A percentile compares a stretch with the other conserved stretches of the same genome.
These are phyloP conservation scores for Aureobasidium sp. DNA, from an alignment of 2,329 filamentous ascomycete genomes.

Conservation along the genomic window DNA sequence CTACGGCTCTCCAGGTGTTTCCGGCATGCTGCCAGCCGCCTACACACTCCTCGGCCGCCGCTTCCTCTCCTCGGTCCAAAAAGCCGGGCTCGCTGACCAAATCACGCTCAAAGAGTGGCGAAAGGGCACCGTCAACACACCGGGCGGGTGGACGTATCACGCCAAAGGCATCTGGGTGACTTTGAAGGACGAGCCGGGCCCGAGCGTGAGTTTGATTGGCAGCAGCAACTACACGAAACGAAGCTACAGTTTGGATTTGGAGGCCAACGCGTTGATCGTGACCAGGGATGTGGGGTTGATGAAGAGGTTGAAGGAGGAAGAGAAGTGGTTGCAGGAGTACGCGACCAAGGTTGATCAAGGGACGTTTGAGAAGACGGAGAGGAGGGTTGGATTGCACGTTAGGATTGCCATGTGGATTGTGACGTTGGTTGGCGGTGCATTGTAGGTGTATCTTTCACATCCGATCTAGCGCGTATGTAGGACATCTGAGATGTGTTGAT, in stretches of 20 bases:
- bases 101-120: slow-evolving; percentile 84
- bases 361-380: slow-evolving; percentile 73
- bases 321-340: slow-evolving; percentile 70
- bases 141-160: slow-evolving; percentile 92
- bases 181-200: slow-evolving; percentile 50
- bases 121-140: slow-evolving; percentile 69
- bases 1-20: slow-evolving; percentile 79
- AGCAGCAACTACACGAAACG: slow-evolving; percentile 94
- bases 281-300: slow-evolving; percentile 70
- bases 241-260: slow-evolving; percentile 85
- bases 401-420: slow-evolving; percentile 92
- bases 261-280: slow-evolving; percentile 79
- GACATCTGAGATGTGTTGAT: background rate
- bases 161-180: slow-evolving; percentile 94
- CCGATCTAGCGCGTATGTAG: background rate
- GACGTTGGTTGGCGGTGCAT: slow-evolving; percentile 73
- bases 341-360: slow-evolving; percentile 62
- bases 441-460: slow-evolving; percentile 43
- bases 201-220: slow-evolving; percentile 75
- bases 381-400: slow-evolving; percentile 79
- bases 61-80: slow-evolving; percentile 61
- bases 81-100: slow-evolving; percentile 46
- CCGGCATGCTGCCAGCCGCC: slow-evolving; percentile 81
- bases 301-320: slow-evolving; percentile 67
- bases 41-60: slow-evolving; percentile 82